phyloP scores from a whole-genome alignment of 1,284 basidiomycete species.

The Pyrrhoderma lamaoense region DNA sequence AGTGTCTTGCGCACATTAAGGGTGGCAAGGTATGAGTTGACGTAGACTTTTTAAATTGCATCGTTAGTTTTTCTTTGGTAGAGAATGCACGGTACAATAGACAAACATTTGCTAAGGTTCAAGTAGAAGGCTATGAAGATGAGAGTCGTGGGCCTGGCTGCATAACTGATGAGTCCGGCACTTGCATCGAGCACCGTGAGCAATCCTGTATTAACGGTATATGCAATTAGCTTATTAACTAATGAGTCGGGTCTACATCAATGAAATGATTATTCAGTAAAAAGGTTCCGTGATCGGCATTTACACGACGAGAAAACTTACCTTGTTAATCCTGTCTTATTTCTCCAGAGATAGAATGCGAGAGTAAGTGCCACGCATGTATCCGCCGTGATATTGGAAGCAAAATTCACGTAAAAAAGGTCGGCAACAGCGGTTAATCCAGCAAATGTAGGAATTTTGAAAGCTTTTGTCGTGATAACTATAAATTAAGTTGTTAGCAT shows the following conservation, averaged over 20 bases:
- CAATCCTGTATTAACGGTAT: conserved; percentile 33
- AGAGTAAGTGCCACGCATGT: conserved; percentile 29
- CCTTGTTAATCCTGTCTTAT: conserved; percentile 32
- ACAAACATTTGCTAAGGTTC: conserved; percentile 31
- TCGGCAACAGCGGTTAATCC: conserved; percentile 19
- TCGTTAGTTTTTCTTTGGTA: background rate
- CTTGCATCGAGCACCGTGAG: conserved; percentile 2
- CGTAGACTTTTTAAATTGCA: conserved; percentile 27
- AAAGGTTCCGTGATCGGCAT: background rate
- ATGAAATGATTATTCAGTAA: background rate
- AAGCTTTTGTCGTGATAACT: conserved; percentile 18
- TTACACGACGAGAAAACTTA: conserved; percentile 17
- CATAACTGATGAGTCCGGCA: conserved; percentile 20
- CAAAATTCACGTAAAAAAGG: conserved; percentile 26
- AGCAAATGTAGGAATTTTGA: conserved; percentile 19
- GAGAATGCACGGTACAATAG: background rate
- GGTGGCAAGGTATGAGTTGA: conserved; percentile 34
- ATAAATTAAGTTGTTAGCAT: background rate
- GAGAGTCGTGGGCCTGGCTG: conserved; percentile 32
- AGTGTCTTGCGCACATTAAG: conserved; percentile 32
- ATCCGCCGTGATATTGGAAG: conserved; percentile 26
- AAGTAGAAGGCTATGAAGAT: conserved; percentile 35
- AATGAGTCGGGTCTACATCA: conserved; percentile 30
- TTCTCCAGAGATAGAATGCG: conserved; percentile 28
- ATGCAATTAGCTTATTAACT: conserved; percentile 30